Conservation (phyloP, 371 early-diverging fungal species). For the Globomyces sp. region DNA sequence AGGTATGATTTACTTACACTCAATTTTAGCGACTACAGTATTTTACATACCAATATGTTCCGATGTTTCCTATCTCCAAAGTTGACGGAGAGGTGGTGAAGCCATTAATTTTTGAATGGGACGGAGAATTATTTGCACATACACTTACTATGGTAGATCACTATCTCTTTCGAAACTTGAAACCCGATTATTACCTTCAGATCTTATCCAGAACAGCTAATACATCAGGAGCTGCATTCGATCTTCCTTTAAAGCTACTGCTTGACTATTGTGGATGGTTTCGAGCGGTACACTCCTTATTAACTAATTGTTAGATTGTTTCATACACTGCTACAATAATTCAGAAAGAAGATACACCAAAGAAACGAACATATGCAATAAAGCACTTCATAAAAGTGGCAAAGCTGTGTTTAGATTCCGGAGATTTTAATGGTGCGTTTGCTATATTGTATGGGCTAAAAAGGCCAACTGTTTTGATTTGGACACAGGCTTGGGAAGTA, state of each 20-base stretch:
- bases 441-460: constrained; percentile 43
- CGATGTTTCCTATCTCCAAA: constrained; percentile 35
- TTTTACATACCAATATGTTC: constrained; percentile 53
- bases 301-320: constrained; percentile 20
- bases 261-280: constrained; percentile 49
- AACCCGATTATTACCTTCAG: constrained; percentile 47
- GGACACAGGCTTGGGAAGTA: constrained; percentile 46
- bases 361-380: constrained; percentile 40
- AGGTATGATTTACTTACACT: constrained; percentile 24
- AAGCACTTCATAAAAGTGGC: constrained; percentile 47
- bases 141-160: constrained; percentile 48
- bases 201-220: constrained; percentile 34
- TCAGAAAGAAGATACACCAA: constrained; percentile 40
- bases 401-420: constrained; percentile 37
- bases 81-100: constrained; percentile 29
- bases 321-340: constrained; percentile 39
- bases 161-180: constrained; percentile 45
- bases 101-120: constrained; percentile 43
- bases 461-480: constrained; percentile 34
- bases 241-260: constrained; percentile 39
- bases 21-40: constrained; percentile 40
- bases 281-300: constrained; percentile 25
- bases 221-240: constrained; percentile 24
- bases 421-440: constrained; percentile 44
- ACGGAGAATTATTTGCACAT: constrained; percentile 43